Evolutionary conservation across 176 grass and related monocot species (phyloP).

Genomic region (Alloteropsis semialata): DNA sequence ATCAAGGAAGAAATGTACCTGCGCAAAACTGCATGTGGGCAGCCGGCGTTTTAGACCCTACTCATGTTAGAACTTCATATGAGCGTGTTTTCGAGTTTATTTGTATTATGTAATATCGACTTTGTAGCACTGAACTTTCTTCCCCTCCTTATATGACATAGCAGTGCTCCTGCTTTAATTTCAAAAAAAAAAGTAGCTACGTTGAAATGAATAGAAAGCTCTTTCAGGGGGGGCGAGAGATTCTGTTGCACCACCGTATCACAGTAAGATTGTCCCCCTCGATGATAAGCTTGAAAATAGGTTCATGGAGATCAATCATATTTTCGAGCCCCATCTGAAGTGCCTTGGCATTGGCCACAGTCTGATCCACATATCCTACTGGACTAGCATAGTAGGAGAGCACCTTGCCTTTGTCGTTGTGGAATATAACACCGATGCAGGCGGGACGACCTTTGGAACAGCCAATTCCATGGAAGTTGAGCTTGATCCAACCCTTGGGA

Average conservation of each 20-base stretch:
- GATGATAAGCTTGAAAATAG: background rate
- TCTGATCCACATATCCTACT: background rate
- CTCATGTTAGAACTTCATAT: too few species aligned
- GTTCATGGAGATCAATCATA: background rate
- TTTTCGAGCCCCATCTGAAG: background rate
- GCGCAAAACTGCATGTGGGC: too few species aligned
- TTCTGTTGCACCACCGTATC: slow-evolving; percentile 8
- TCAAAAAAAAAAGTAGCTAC: too few species aligned
- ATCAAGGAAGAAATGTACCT: too few species aligned
- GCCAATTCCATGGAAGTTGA: slow-evolving; percentile 15
- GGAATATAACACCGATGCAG: slow-evolving; percentile 1
- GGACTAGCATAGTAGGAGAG: slow-evolving; percentile 24
- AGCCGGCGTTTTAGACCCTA: too few species aligned
- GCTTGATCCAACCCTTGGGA: slow-evolving; percentile 13
- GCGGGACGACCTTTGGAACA: slow-evolving; percentile 5
- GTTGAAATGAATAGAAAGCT: background rate
- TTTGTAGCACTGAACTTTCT: too few species aligned
- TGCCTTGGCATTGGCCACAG: slow-evolving; percentile 1
- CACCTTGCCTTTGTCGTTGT: slow-evolving; percentile 13
- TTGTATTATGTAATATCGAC: too few species aligned
- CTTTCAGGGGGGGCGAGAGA: background rate
- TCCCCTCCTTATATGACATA: too few species aligned
- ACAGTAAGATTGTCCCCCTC: slow-evolving; percentile 1
- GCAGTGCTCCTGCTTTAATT: too few species aligned
- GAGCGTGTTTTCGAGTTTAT: too few species aligned